phyloP scores from a whole-genome alignment of 495 filamentous ascomycete species.

The Platismatia glauca region DNA sequence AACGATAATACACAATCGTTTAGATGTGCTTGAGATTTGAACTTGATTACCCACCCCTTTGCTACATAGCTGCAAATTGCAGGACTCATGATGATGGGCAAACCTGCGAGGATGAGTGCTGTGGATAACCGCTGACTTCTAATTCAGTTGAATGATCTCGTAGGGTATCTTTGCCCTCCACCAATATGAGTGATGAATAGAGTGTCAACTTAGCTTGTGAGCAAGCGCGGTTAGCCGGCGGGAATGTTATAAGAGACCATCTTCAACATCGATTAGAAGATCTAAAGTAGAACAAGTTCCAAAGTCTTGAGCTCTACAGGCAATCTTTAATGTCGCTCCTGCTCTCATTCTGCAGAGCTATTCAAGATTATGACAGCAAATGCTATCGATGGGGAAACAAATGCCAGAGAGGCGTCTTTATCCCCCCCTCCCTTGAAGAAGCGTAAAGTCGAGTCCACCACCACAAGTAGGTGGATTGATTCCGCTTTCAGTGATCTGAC shows the following conservation, averaged over 20 bases:
- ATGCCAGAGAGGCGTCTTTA: constrained; percentile 11
- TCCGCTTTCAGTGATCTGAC: background rate
- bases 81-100: background rate
- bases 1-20: background rate
- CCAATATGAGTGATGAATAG: background rate
- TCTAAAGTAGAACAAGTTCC: background rate
- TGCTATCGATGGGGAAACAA: background rate
- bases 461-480: constrained; percentile 52
- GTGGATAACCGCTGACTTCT: background rate
- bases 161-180: background rate
- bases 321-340: background rate
- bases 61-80: background rate
- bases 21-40: background rate
- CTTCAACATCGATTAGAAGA: background rate
- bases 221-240: constrained; percentile 1
- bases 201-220: background rate
- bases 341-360: background rate
- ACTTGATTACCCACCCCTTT: background rate
- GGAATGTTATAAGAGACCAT: background rate
- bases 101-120: background rate
- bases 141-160: background rate
- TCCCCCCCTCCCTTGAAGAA: constrained; percentile 39
- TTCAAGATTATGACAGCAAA: constrained; percentile 1
- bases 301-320: background rate
- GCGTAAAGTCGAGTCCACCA: constrained; percentile 58